phyloP scores from a whole-genome alignment of 176 grass and related monocot species.

The Cymbopogon citratus region DNA sequence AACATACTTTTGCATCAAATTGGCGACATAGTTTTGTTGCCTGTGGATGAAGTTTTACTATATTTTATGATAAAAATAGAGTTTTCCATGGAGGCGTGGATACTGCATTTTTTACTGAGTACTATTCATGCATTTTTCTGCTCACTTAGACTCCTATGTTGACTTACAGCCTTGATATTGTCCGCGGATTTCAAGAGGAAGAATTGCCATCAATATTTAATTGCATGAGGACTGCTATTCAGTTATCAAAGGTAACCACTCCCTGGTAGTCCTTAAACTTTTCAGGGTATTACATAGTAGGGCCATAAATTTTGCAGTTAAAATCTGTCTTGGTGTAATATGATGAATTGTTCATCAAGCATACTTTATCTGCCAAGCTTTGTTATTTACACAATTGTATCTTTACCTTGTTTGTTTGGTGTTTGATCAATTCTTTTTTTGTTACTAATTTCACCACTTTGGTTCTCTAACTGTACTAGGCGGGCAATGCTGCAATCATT shows the following conservation, averaged over 20 bases:
- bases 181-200: slow-evolving; percentile 44
- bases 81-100: background rate
- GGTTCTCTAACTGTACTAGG: slow-evolving; percentile 34
- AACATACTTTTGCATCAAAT: background rate
- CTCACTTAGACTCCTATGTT: background rate
- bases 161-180: slow-evolving; percentile 41
- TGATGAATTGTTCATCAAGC: background rate
- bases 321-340: background rate
- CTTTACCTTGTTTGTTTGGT: background rate
- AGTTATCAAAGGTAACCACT: slow-evolving; percentile 39
- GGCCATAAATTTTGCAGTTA: background rate
- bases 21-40: background rate
- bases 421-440: background rate
- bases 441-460: background rate
- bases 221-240: slow-evolving; percentile 61
- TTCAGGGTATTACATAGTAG: background rate
- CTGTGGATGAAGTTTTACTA: background rate
- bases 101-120: background rate
- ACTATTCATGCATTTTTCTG: background rate
- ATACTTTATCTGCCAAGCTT: background rate
- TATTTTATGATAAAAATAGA: background rate
- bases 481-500: slow-evolving; percentile 69
- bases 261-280: background rate
- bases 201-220: slow-evolving; percentile 62
- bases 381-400: background rate